Evolutionary conservation across 495 filamentous ascomycete genomes (phyloP).

Genomic region (Penicillium paxilli): DNA sequence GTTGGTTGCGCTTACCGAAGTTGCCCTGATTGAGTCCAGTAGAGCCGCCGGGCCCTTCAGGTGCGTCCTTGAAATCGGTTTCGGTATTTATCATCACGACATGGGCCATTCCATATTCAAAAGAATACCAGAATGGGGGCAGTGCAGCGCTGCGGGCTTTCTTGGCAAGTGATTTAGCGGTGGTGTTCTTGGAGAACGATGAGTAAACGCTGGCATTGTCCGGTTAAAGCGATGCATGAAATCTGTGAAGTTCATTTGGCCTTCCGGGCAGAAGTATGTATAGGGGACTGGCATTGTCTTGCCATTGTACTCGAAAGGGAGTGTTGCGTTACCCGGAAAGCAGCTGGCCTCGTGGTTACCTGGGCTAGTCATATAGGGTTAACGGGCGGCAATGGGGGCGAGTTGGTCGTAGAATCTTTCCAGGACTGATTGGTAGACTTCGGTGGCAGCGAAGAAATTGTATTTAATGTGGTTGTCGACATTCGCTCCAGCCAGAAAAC

Average conservation of each 20-base stretch:
- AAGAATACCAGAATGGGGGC: slow-evolving; percentile 13
- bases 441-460: not conserved
- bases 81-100: slow-evolving; percentile 10
- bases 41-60: slow-evolving; percentile 40
- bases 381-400: not conserved
- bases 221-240: slow-evolving; percentile 4
- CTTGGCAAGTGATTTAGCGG: not conserved
- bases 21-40: slow-evolving; percentile 40
- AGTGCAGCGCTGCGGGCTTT: not conserved
- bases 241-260: slow-evolving; percentile 13
- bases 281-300: not conserved
- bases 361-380: slow-evolving; percentile 12
- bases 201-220: not conserved
- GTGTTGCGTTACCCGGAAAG: not conserved
- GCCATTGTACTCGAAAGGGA: not conserved
- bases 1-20: slow-evolving; percentile 39
- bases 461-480: not conserved
- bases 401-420: slow-evolving; percentile 9
- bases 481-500: not conserved
- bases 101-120: slow-evolving; percentile 7
- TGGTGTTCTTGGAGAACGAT: not conserved
- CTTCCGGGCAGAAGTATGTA: slow-evolving; percentile 2
- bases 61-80: slow-evolving; percentile 40
- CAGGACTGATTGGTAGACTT: slow-evolving; percentile 6
- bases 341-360: slow-evolving; percentile 14